Percentiles rank a stretch among this genome's conserved stretches.
These are phyloP conservation scores for Myochromella boudieri DNA, from an alignment of 768 basidiomycete genomes.

Conservation along the genomic window DNA sequence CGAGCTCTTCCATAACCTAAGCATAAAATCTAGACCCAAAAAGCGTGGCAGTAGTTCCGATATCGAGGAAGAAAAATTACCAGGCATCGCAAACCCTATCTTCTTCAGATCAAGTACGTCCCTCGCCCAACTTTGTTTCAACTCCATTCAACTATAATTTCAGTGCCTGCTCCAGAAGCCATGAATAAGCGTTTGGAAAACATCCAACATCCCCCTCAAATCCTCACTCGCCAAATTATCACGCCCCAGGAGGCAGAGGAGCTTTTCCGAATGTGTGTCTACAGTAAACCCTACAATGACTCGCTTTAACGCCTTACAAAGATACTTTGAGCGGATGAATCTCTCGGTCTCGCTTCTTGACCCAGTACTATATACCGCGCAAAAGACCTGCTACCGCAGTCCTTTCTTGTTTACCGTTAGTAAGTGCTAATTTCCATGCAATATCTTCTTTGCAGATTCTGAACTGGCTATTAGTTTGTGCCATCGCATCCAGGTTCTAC, in stretches of 20 bases:
- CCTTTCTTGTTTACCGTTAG: slow-evolving; percentile 92
- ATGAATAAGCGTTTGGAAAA: slow-evolving; percentile 36
- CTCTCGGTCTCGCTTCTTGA: slow-evolving; percentile 78
- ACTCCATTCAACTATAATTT: background rate
- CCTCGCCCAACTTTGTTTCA: slow-evolving; percentile 3
- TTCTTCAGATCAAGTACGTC: slow-evolving; percentile 60
- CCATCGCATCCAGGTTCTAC: slow-evolving; percentile 83
- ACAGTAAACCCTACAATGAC: background rate
- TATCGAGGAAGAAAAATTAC: slow-evolving; percentile 45
- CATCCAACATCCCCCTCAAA: slow-evolving; percentile 58
- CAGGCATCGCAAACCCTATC: slow-evolving; percentile 66
- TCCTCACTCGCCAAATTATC: slow-evolving; percentile 64
- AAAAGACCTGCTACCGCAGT: slow-evolving; percentile 75
- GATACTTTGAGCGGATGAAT: slow-evolving; percentile 80
- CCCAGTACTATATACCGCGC: slow-evolving; percentile 81
- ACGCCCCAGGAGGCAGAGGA: slow-evolving; percentile 65
- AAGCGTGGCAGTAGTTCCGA: slow-evolving; percentile 33
- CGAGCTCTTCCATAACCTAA: slow-evolving; percentile 73
- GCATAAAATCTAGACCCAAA: slow-evolving; percentile 43
- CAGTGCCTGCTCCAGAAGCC: slow-evolving; percentile 42
- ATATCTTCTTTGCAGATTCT: background rate
- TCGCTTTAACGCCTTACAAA: slow-evolving; percentile 25
- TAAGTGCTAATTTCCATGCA: slow-evolving; percentile 38
- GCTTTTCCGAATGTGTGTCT: slow-evolving; percentile 66
- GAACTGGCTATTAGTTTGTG: slow-evolving; percentile 62